Base-by-base conservation (phyloP, 768 basidiomycete genomes). In the Porpolomopsis calyptriformis region DNA sequence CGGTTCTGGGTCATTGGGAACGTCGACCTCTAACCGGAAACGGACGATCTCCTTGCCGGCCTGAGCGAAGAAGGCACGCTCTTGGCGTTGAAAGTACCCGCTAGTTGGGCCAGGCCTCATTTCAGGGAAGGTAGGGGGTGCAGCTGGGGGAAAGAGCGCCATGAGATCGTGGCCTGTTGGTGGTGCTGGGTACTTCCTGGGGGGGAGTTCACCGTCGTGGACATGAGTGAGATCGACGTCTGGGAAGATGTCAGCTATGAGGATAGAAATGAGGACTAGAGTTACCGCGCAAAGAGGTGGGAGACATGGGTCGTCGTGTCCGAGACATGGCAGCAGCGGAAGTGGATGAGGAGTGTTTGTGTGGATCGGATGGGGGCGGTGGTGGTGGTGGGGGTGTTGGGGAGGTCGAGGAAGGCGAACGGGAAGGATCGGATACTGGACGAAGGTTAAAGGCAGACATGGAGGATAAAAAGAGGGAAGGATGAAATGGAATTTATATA, bases 121-220 rank as follows among this genome's bases (percentile, higher is more conserved):
- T 52, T 76, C 75, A 24, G 69, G 65, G 42, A 73, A 74, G 40
- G 62, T 71, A 37, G 72, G 68, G 1, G 85, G 85, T 12, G 82
- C 73, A 3, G 77, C 66, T 4, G 85, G 73, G 1, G 85, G 85
- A 57, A 87, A 88, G 66, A 88, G 74, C 11, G 82, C 82, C 85
- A 88, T 88, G 54, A 88, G 73, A 53, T 88, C 83, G 53, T 88
- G 85, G 2, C 85, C 85, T 0, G 82, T 85, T 4, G 83, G 80
- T 1, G 85, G 85, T 1, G 81, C 75, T 14, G 85, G 85, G 57
- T 77, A 84, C 52, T 78, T 79, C 47, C 80, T 68, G 2, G 72
- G 63, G 2, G 64, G 58, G 48, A 69, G 64, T 52, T 72, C 73
- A 46, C 70, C 65, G 33, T 71, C 65, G 48, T 75, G 73, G 33